Conservation (phyloP, 495 filamentous ascomycete species). For the Gamarada debralockiae region DNA sequence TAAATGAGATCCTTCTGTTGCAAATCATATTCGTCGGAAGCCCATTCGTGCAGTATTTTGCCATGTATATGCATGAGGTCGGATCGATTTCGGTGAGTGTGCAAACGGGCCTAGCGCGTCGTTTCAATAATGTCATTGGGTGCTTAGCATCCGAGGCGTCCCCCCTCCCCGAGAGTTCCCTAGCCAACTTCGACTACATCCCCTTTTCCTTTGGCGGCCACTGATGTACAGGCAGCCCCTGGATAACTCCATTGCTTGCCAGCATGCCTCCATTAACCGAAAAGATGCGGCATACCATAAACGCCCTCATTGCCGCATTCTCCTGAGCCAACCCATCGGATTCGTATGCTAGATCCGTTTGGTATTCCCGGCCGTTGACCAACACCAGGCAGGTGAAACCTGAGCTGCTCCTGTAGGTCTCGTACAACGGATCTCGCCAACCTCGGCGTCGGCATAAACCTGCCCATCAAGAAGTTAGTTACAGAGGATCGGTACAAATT, state of each 20-base stretch:
- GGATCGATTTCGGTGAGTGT: too few relatives aligned
- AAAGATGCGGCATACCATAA: slow-evolving; percentile 98
- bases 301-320: slow-evolving; percentile 93
- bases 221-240: slow-evolving; percentile 70
- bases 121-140: too few relatives aligned
- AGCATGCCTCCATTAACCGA: slow-evolving; percentile 95
- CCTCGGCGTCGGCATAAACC: slow-evolving; percentile 94
- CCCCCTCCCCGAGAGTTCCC: too few relatives aligned
- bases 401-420: slow-evolving; percentile 63
- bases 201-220: slow-evolving; percentile 40
- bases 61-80: too few relatives aligned
- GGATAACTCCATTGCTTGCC: slow-evolving; percentile 76
- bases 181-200: slow-evolving; percentile 31
- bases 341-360: slow-evolving; percentile 80
- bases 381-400: slow-evolving; percentile 89
- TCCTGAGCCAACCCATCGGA: slow-evolving; percentile 82
- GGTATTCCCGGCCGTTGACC: slow-evolving; percentile 96
- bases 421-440: slow-evolving; percentile 91
- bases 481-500: too few relatives aligned
- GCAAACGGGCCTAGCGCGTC: too few relatives aligned
- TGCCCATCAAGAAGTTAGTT: slow-evolving; percentile 40
- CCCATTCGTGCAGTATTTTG: too few relatives aligned
- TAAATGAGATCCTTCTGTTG: too few relatives aligned
- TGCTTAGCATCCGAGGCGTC: too few relatives aligned
- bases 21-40: too few relatives aligned